These are phyloP conservation scores for Eleusine coracana DNA, from an alignment of 176 grass and related monocot species.

Conservation along the genomic window DNA sequence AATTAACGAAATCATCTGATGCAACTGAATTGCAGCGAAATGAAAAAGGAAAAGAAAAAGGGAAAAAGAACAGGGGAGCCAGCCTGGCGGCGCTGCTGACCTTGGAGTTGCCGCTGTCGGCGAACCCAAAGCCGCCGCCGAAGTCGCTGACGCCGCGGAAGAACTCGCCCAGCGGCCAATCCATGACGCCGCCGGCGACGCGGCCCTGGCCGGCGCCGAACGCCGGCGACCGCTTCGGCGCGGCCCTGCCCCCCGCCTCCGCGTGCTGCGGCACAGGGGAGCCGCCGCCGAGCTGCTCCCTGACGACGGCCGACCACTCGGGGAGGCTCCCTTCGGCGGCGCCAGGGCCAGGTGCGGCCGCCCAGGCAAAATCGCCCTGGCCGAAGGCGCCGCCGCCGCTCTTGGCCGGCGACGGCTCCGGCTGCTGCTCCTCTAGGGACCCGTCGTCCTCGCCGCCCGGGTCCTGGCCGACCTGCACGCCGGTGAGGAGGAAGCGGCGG, in stretches of 20 bases:
- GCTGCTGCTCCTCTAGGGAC: not conserved
- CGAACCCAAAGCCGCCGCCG: slow-evolving; percentile 57
- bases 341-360: not conserved
- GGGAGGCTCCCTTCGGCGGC: slow-evolving; percentile 15
- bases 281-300: slow-evolving; percentile 32
- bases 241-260: slow-evolving; percentile 9
- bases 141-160: slow-evolving; percentile 68
- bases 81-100: slow-evolving; percentile 13
- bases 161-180: slow-evolving; percentile 78
- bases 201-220: slow-evolving; percentile 32
- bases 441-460: slow-evolving; percentile 4
- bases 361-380: slow-evolving; percentile 36
- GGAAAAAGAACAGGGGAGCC: not conserved
- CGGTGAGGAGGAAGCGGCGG: slow-evolving; percentile 89
- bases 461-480: slow-evolving; percentile 80
- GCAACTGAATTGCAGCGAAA: not conserved
- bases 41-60: not conserved
- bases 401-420: slow-evolving; percentile 30
- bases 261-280: slow-evolving; percentile 16
- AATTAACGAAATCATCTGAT: not conserved
- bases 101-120: slow-evolving; percentile 66
- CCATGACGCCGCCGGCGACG: slow-evolving; percentile 45
- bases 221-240: slow-evolving; percentile 30
- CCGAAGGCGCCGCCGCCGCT: slow-evolving; percentile 18
- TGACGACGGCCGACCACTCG: slow-evolving; percentile 43